These are phyloP conservation scores for Ceratocystis lukuohia DNA, from an alignment of 2,329 filamentous ascomycete genomes.

Conservation along the genomic window DNA sequence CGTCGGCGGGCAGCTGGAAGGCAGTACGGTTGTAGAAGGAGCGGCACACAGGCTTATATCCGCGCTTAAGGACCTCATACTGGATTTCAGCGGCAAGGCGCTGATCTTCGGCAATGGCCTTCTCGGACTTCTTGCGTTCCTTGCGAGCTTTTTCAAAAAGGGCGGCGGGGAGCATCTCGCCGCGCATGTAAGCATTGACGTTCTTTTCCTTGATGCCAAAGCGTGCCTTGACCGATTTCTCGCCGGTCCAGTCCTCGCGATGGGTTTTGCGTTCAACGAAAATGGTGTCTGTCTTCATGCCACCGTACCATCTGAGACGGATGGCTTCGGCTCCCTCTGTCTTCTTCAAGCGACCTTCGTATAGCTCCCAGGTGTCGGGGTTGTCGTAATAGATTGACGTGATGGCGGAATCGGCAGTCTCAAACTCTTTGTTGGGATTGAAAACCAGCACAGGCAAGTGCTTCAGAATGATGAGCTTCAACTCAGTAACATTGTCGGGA, in stretches of 20 bases:
- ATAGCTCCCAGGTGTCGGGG: slow-evolving; percentile 82
- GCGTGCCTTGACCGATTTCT: slow-evolving; percentile 96
- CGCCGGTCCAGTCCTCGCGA: slow-evolving; percentile 96
- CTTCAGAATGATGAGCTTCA: slow-evolving; percentile 96
- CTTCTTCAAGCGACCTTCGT: slow-evolving; percentile 90
- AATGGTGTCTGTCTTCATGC: slow-evolving; percentile 88
- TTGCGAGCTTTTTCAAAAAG: slow-evolving; percentile 95
- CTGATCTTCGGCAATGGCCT: slow-evolving; percentile 84
- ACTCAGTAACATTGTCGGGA: slow-evolving; percentile 91
- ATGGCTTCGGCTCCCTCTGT: slow-evolving; percentile 95
- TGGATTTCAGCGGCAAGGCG: slow-evolving; percentile 83
- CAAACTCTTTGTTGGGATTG: slow-evolving; percentile 94
- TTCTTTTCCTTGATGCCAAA: slow-evolving; percentile 96
- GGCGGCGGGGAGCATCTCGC: slow-evolving; percentile 69
- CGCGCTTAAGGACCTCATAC: slow-evolving; percentile 78
- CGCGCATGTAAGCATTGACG: slow-evolving; percentile 77
- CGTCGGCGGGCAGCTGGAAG: slow-evolving; percentile 93
- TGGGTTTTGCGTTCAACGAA: slow-evolving; percentile 98
- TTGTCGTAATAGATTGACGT: slow-evolving; percentile 99
- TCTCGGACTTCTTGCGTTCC: slow-evolving; percentile 84
- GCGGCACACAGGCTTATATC: slow-evolving; percentile 76
- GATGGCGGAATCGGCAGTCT: slow-evolving; percentile 79
- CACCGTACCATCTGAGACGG: slow-evolving; percentile 91
- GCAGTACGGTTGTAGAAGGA: slow-evolving; percentile 98
- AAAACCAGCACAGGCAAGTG: slow-evolving; percentile 95